phyloP scores from a whole-genome alignment of 306 rosid genomes.

The Cicer pinnatifidum region DNA sequence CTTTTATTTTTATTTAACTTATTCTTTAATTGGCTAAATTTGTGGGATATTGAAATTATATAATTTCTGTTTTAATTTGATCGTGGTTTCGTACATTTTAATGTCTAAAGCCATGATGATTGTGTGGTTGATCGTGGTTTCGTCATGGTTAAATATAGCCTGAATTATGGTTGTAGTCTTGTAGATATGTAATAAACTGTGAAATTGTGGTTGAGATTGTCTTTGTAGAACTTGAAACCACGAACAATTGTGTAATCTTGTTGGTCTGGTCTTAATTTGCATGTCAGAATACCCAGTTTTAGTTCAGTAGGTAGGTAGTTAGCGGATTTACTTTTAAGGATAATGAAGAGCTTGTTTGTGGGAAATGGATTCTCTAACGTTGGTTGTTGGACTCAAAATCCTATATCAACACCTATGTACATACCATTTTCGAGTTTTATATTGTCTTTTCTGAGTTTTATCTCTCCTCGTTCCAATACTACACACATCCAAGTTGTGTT shows the following conservation, averaged over 20 bases:
- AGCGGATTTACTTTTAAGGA: background rate
- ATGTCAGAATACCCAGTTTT: background rate
- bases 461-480: no score
- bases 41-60: background rate
- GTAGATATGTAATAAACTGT: background rate
- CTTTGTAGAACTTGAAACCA: no score
- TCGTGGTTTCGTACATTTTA: background rate
- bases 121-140: background rate
- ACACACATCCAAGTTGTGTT: no score
- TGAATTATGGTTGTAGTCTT: background rate
- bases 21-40: background rate
- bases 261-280: background rate
- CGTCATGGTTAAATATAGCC: background rate
- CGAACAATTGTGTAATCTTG: slow-evolving; percentile 8
- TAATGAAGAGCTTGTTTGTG: slow-evolving; percentile 20
- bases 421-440: no score
- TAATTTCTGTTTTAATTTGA: background rate
- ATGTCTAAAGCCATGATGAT: background rate
- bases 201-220: background rate
- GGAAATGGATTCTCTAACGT: no score
- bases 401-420: no score
- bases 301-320: background rate
- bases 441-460: no score
- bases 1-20: slow-evolving; percentile 21
- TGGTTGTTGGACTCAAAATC: no score